Percentiles rank a stretch among this genome's conserved stretches.
phyloP scores from a whole-genome alignment of 257 asterid species.

The Penstemon barbatus region DNA sequence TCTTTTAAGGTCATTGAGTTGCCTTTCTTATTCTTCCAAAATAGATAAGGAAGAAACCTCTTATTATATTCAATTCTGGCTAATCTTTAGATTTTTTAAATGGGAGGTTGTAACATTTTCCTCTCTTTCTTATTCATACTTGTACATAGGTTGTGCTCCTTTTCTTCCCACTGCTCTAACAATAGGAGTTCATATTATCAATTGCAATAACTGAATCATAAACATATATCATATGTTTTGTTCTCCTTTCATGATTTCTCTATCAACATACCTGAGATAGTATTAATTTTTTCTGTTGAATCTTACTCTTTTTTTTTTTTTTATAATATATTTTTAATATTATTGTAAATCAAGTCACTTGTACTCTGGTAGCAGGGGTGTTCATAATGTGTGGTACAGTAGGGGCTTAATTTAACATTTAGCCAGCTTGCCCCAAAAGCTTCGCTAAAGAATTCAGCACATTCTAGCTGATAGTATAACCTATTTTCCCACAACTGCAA shows the following conservation, averaged over 20 bases:
- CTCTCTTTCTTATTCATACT: not conserved
- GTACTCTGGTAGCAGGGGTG: slow-evolving; percentile 6
- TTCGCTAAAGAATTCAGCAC: slow-evolving; percentile 17
- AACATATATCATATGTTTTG: not conserved
- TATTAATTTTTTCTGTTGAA: not conserved
- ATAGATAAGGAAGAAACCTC: slow-evolving; percentile 15
- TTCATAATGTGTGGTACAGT: slow-evolving; percentile 2
- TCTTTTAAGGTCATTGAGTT: not conserved
- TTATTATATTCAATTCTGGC: slow-evolving; percentile 7
- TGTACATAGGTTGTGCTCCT: slow-evolving; percentile 12
- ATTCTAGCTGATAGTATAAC: slow-evolving; percentile 8
- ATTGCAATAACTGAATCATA: not conserved
- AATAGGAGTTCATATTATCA: not conserved
- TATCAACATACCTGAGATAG: not conserved
- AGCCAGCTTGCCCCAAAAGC: not conserved
- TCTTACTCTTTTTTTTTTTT: not conserved
- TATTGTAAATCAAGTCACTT: not conserved
- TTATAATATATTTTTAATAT: not conserved
- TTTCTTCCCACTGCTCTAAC: slow-evolving; percentile 19
- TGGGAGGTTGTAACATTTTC: slow-evolving; percentile 20
- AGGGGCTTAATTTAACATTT: not conserved
- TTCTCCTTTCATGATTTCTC: slow-evolving; percentile 7
- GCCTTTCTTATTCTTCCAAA: not conserved
- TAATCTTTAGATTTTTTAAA: slow-evolving; percentile 5
- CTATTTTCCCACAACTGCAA: slow-evolving; percentile 2